phyloP scores from a whole-genome alignment of 164 flowering plant genomes.

The Aristolochia contorta region DNA sequence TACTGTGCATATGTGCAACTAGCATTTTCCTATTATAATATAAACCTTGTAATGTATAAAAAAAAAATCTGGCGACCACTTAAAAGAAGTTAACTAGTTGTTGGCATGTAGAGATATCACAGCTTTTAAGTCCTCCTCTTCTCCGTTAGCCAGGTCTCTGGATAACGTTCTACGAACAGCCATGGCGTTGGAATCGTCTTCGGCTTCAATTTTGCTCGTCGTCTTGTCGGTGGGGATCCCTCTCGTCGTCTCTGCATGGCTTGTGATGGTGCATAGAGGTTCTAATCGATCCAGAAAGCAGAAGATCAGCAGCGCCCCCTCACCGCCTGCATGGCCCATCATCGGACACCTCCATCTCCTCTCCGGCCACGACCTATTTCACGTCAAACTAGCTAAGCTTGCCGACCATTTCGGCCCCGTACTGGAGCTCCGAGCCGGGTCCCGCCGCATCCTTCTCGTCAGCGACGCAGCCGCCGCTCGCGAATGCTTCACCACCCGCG shows the following conservation, averaged over 20 bases:
- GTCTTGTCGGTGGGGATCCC: no score
- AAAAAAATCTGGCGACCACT: no score
- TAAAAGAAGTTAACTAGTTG: no score
- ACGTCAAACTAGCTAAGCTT: neutral
- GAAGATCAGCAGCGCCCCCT: neutral
- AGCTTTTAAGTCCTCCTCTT: no score
- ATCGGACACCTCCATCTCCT: constrained; percentile 7
- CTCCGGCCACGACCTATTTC: neutral
- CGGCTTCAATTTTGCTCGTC: no score
- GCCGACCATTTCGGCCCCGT: constrained; percentile 5
- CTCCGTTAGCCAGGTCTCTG: no score
- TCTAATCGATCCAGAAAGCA: neutral
- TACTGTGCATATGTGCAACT: no score
- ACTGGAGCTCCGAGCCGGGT: constrained; percentile 1
- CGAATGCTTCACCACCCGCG: constrained; percentile 7
- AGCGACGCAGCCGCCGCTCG: constrained; percentile 3
- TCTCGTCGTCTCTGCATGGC: neutral
- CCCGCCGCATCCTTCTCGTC: neutral
- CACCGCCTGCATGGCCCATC: constrained; percentile 1
- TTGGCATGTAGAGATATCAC: no score
- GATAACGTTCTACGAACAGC: no score
- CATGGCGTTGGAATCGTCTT: no score
- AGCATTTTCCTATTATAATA: no score
- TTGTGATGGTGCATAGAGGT: neutral
- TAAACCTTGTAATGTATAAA: no score